Evolutionary conservation across 257 asterid genomes (phyloP), one percentile per base, ranked within the genome.

Genomic region (Hygrophila difformis): DNA sequence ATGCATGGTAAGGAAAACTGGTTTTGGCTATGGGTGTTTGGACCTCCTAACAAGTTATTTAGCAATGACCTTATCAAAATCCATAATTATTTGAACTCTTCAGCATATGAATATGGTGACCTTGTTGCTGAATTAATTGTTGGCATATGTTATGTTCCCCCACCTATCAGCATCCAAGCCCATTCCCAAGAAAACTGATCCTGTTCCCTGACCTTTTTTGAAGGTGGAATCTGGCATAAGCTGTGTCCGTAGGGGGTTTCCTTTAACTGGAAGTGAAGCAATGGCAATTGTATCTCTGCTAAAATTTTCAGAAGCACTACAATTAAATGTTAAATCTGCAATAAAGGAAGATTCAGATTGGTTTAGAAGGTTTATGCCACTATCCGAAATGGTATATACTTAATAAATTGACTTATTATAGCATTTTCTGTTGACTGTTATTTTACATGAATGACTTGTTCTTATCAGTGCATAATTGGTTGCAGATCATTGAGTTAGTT

Each of bases 341-440:
- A 62, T 77, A 42, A 89, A 75, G 76, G 82, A 77, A 51, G 96
- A 89, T 47, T 56, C 76, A 15, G 78, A 79, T 39, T 81, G 94
- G 80, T 72, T 73, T 71, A 62, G 51, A 64, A 73, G 69, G 62
- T 77, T 84, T 62, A 69, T 85, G 96, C 97, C 97, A 57, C 85
- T 89, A 42, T 69, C 94, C 33, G 82, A 71, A 75, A 52, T 61
- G 93, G 97, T 89, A 80, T 24, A 2, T 28, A 40, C 24, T 53
- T 57, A 24, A 44, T 39, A 18, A 23, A 35, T 33, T 51, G 41
- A 47, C 24, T 44, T 22, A 40, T 37, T 15, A 2, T 35, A 3
- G 64, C 23, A 13, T 44, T 51, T 26, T 2, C 55, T 46, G 17
- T 36, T 49, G 51, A n/a, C 52, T 56, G 48, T 49, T 35, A 33